Percentiles rank a stretch among this genome's conserved stretches.
Conservation (phyloP, 208 protist genomes). For the Plasmodiophora brassicae region DNA sequence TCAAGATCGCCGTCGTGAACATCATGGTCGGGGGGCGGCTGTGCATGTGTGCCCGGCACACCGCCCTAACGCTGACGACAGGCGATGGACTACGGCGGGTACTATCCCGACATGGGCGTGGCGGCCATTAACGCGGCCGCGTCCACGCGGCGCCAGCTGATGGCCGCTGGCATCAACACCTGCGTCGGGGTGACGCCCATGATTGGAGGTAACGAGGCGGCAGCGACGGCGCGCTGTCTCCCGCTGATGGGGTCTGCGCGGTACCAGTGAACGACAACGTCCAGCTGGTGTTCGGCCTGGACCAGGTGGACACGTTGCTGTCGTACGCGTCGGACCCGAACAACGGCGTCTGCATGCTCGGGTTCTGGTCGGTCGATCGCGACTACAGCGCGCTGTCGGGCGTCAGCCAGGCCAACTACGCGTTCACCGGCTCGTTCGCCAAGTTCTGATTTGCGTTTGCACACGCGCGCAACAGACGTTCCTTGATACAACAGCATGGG, state of each 20-base stretch:
- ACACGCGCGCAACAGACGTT: too few species aligned
- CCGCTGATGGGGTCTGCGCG: neutral
- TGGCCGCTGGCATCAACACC: neutral
- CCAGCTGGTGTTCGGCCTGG: neutral
- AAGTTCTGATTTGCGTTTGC: neutral
- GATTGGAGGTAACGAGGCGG: neutral
- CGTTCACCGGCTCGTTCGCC: neutral
- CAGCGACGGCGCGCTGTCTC: neutral
- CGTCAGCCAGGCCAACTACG: neutral
- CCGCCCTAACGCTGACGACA: neutral
- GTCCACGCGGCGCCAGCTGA: neutral
- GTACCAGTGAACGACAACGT: neutral
- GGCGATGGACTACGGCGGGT: neutral
- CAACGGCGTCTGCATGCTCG: neutral
- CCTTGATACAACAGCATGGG: too few species aligned
- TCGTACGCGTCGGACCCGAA: neutral
- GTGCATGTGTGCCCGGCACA: neutral
- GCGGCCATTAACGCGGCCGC: neutral
- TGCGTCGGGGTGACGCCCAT: conserved; percentile 10
- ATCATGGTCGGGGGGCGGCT: neutral
- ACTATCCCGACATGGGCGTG: neutral
- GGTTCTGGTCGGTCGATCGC: neutral
- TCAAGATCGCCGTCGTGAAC: conserved; percentile 6
- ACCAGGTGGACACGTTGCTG: neutral
- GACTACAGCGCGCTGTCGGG: neutral